Percentiles rank a stretch among this genome's conserved stretches.
These are phyloP conservation scores for Decorospora gaudefroyi DNA, from an alignment of 2,329 filamentous ascomycete genomes.

Conservation along the genomic window DNA sequence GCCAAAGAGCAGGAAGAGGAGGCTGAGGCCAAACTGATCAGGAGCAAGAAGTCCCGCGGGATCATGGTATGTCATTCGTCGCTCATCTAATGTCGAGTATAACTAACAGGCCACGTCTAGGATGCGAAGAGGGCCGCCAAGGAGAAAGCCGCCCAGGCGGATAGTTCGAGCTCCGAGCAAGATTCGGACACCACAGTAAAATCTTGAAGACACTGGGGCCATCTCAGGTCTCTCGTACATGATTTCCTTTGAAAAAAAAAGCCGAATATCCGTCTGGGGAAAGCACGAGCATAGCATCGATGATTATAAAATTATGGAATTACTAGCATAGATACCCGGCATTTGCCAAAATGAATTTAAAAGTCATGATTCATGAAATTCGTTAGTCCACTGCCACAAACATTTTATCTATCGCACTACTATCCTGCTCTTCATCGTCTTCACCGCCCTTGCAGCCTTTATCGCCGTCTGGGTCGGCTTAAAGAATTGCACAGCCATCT, in stretches of 20 bases:
- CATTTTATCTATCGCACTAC: slow-evolving; percentile 1
- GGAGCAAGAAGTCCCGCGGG: slow-evolving; percentile 14
- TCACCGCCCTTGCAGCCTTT: slow-evolving; percentile 16
- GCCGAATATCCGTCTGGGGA: slow-evolving; percentile 1
- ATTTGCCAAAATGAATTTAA: too few species aligned
- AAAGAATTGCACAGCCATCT: slow-evolving; percentile 39
- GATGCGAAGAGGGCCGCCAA: slow-evolving; percentile 9
- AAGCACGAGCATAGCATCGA: too few species aligned
- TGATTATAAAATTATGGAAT: too few species aligned
- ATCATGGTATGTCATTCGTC: slow-evolving; percentile 15
- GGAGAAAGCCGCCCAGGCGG: slow-evolving; percentile 5
- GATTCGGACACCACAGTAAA: not conserved
- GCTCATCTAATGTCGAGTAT: slow-evolving; percentile 5
- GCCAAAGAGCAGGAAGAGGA: slow-evolving; percentile 1
- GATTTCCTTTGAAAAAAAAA: too few species aligned
- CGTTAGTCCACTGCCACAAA: slow-evolving; percentile 3
- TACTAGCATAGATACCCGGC: too few species aligned
- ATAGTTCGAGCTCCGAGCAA: not conserved
- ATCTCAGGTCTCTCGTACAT: not conserved
- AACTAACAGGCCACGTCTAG: slow-evolving; percentile 13
- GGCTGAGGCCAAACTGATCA: slow-evolving; percentile 9
- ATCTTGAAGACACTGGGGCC: not conserved
- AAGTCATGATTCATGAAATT: slow-evolving; percentile 17
- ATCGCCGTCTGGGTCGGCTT: slow-evolving; percentile 26
- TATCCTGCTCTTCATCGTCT: slow-evolving; percentile 9